phyloP scores from a whole-genome alignment of 192 early-diverging fungal genomes.

The Allomyces arbusculus region DNA sequence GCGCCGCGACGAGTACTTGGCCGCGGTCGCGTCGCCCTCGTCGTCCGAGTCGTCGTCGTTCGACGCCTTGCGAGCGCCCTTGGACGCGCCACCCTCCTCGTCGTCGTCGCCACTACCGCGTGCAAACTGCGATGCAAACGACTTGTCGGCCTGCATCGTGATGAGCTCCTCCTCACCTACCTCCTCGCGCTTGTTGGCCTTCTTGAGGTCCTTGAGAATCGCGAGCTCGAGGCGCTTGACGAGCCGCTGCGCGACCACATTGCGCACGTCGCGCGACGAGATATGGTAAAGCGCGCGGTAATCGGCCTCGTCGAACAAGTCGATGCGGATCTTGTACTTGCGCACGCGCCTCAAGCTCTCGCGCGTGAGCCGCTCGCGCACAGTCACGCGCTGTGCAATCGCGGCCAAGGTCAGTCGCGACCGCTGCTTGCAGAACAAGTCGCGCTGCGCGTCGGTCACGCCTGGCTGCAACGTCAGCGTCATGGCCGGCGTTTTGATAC shows the following conservation, averaged over 20 bases:
- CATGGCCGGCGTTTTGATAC: slow-evolving; percentile 87
- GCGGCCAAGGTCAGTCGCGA: slow-evolving; percentile 57
- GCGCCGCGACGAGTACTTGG: slow-evolving; percentile 33
- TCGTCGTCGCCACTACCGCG: slow-evolving; percentile 8
- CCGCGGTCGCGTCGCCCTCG: slow-evolving; percentile 53
- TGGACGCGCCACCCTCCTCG: slow-evolving; percentile 2
- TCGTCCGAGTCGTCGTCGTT: slow-evolving; percentile 21
- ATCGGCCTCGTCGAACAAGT: slow-evolving; percentile 64
- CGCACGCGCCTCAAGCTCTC: slow-evolving; percentile 38
- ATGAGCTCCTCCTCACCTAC: slow-evolving; percentile 1
- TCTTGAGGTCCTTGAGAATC: slow-evolving; percentile 62
- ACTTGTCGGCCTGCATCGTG: slow-evolving; percentile 1
- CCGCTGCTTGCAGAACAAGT: slow-evolving; percentile 48
- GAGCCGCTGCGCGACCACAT: slow-evolving; percentile 52
- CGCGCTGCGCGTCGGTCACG: slow-evolving; percentile 40
- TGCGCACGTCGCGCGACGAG: slow-evolving; percentile 38
- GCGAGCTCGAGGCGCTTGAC: slow-evolving; percentile 47
- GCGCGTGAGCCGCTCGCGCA: slow-evolving; percentile 49
- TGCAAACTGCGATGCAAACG: background rate
- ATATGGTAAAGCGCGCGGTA: slow-evolving; percentile 62
- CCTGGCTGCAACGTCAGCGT: slow-evolving; percentile 49
- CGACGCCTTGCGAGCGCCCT: slow-evolving; percentile 9
- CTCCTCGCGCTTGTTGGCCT: slow-evolving; percentile 8
- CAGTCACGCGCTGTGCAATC: slow-evolving; percentile 65
- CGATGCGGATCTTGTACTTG: slow-evolving; percentile 55